Base-by-base conservation (phyloP, 225 moss, liverwort and hornwort genomes). In the Sphagnum contortum region DNA sequence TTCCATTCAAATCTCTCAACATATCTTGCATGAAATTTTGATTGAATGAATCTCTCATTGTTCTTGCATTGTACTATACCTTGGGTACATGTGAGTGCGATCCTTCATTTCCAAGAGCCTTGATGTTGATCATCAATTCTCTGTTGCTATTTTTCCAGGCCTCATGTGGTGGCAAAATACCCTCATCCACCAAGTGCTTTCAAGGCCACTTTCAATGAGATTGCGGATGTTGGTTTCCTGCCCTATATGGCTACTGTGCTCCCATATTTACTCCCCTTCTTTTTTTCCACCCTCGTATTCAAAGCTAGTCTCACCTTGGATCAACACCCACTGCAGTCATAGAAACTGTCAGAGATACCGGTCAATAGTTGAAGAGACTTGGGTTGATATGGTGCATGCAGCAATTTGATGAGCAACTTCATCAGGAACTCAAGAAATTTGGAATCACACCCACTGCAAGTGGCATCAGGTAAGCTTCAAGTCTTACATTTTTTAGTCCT, bases 81-180 rank as follows among this genome's bases (percentile, higher is more conserved):
- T 29, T 29, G 29, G 29, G 29, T 29, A 29, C 29, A 29, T 29
- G 29, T 1, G 1, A 29, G 29, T 29, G 29, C 1, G 29, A 29
- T 29, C 29, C 29, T 29, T 29, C 29, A 29, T 29, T 29, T 29
- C 29, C 29, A 29, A 29, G 29, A 29, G 29, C 29, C 29, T 29
- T 29, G 29, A 29, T 29, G 29, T 29, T 29, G 29, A 29, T 29
- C 29, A 29, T 29, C 29, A 29, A 29, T 29, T 29, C 29, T 29
- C 29, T 29, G 29, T 29, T 29, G 29, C 29, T 29, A 29, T 29
- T 13, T 3, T 69, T 76, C 68, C 78, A 96, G 98, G 75, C 93
- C 93, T 58, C 83, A 93, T 73, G 86, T 79, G 44, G 59, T 98
- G 73, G 87, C 93, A 3, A 98, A 89, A 53, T 98, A 81, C 79